Evolutionary conservation across 768 basidiomycete genomes (phyloP).

Genomic region (Strobilomyces confusus): DNA sequence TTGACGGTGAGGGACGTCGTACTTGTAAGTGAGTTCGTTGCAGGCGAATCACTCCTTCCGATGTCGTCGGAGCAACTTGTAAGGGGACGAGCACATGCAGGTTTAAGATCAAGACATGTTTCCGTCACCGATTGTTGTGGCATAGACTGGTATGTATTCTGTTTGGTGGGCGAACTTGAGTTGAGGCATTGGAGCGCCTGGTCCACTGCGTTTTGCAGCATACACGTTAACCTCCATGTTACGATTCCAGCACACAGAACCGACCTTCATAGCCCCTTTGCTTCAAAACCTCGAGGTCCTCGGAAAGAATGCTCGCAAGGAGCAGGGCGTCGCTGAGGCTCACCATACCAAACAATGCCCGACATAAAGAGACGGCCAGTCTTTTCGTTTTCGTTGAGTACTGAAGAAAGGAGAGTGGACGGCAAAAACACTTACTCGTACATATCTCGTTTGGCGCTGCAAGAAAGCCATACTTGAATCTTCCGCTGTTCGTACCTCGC

Average conservation of each 20-base stretch:
- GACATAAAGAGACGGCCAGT: neutral
- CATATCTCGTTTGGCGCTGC: neutral
- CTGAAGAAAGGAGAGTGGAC: neutral
- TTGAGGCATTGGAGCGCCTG: neutral
- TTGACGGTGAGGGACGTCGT: too few relatives aligned
- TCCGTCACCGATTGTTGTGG: neutral
- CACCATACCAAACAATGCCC: neutral
- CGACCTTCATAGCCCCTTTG: neutral
- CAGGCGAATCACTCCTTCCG: neutral
- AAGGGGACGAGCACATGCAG: neutral
- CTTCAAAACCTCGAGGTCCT: neutral
- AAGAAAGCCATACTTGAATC: neutral
- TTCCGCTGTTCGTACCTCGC: neutral
- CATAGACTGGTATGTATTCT: too few relatives aligned
- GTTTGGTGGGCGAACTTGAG: too few relatives aligned
- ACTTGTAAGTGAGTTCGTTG: neutral
- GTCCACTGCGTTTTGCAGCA: neutral
- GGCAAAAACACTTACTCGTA: neutral
- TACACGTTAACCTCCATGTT: neutral
- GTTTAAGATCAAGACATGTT: neutral
- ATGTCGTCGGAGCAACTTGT: neutral
- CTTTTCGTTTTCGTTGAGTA: neutral
- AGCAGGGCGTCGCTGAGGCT: neutral
- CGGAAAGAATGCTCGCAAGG: neutral
- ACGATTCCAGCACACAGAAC: neutral